Evolutionary conservation across 2,329 filamentous ascomycete species (phyloP), one percentile per base, ranked within the genome.

Genomic region (Xenosphaeropsis pyriputrescens): DNA sequence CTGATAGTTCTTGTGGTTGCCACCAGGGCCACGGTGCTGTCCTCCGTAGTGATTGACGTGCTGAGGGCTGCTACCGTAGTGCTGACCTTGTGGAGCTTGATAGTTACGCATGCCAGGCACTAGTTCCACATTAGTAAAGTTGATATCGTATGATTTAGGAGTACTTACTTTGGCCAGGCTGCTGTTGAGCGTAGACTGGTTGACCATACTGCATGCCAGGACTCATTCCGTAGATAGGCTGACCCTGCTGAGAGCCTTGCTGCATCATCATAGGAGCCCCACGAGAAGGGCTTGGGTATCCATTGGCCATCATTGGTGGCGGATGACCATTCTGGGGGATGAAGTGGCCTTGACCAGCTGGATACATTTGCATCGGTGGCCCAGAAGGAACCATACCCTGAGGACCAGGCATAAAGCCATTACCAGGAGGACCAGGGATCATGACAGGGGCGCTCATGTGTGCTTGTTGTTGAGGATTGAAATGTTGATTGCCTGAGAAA

Each of bases 221-320:
- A 50, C 78, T 82, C 78, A 88, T 84, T 45, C 72, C 81, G 65
- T 72, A 88, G 61, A 66, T 74, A 50, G 64, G 75, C 64, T 93
- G 85, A 31, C 88, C 86, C 57, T 93, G 88, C 52, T 95, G 89
- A 18, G 88, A 95, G 39, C 85, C 85, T 61, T 94, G 85, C 47
- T 88, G 88, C 51, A 79, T 83, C 89, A 96, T 96, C 78, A 93
- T 85, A 2, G 85, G 79, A 11, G 91, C 85, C 15, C 65, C 57
- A 18, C 79, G 77, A 35, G 85, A 78, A 1, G 89, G 89, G 54
- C 89, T 95, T n/a, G 85, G 83, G 52, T 84, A 94, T 13, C 85
- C 85, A 48, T 79, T 82, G 6, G 73, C 68, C 32, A 73, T 82
- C 39, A 75, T 69, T 7, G 63, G 58, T 46, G 75, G 72, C 14